Conservation (phyloP, 2,329 filamentous ascomycete genomes). For the Cercospora citrullina region DNA sequence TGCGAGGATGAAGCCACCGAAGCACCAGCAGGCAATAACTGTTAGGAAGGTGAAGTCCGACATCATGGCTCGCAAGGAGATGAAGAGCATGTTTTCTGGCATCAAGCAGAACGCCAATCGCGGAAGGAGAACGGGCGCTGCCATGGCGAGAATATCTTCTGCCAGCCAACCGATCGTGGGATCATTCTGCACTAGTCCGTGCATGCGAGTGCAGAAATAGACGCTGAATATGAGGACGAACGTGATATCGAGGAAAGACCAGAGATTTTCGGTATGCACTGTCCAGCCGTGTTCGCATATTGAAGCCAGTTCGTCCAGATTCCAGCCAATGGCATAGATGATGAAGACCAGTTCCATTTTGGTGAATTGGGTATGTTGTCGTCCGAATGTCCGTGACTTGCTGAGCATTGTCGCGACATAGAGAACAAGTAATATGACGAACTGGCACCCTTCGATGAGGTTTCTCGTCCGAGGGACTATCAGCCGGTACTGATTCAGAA, state of each 20-base stretch:
- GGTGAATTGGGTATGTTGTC: slow-evolving; percentile 41
- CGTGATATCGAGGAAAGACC: slow-evolving; percentile 81
- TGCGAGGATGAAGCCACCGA: slow-evolving; percentile 76
- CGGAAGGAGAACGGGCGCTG: slow-evolving; percentile 73
- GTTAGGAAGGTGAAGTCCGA: slow-evolving; percentile 79
- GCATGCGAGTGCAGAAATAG: slow-evolving; percentile 68
- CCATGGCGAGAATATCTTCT: slow-evolving; percentile 76
- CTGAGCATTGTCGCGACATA: slow-evolving; percentile 73
- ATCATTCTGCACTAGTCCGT: slow-evolving; percentile 57
- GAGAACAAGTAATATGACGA: slow-evolving; percentile 65
- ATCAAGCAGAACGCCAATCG: slow-evolving; percentile 79
- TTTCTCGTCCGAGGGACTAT: slow-evolving; percentile 79
- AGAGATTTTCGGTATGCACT: slow-evolving; percentile 84
- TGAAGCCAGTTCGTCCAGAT: slow-evolving; percentile 73
- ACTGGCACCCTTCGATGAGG: slow-evolving; percentile 72
- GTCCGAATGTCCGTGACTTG: slow-evolving; percentile 55
- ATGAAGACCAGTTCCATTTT: slow-evolving; percentile 66
- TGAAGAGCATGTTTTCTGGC: slow-evolving; percentile 80
- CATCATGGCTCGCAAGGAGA: slow-evolving; percentile 82
- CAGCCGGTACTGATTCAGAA: slow-evolving; percentile 82
- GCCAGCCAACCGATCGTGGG: slow-evolving; percentile 47
- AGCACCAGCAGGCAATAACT: slow-evolving; percentile 76
- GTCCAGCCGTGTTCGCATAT: slow-evolving; percentile 75
- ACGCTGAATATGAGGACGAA: slow-evolving; percentile 70
- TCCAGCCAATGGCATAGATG: slow-evolving; percentile 76